These are phyloP conservation scores for Acrocalymma vagum DNA, from an alignment of 2,329 filamentous ascomycete species.

Conservation along the genomic window DNA sequence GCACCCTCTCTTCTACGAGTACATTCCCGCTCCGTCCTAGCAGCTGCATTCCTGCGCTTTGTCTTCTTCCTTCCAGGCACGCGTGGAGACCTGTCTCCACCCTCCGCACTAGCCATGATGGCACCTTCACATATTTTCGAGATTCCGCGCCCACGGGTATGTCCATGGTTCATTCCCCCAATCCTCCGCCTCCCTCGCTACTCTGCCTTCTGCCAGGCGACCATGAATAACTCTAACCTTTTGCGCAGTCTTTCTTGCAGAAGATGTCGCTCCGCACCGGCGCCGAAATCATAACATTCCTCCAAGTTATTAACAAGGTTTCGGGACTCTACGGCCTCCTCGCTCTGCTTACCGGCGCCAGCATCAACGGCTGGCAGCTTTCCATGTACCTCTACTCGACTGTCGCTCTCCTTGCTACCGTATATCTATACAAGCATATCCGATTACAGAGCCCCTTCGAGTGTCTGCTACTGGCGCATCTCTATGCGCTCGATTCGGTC, in stretches of 20 bases:
- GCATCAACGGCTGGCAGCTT: conserved; percentile 82
- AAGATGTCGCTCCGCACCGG: conserved; percentile 87
- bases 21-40: conserved; percentile 18
- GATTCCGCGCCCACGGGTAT: conserved; percentile 49
- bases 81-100: conserved; percentile 6
- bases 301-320: conserved; percentile 89
- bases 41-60: conserved; percentile 24
- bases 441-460: conserved; percentile 80
- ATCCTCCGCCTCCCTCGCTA: conserved; percentile 8
- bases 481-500: conserved; percentile 83
- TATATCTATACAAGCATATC: conserved; percentile 80
- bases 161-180: conserved; percentile 16
- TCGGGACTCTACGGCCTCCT: conserved; percentile 91
- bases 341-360: conserved; percentile 85
- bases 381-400: conserved; percentile 93
- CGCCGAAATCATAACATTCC: conserved; percentile 82
- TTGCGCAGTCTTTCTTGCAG: conserved; percentile 78
- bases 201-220: conserved; percentile 1
- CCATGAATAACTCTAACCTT: conserved; percentile 19
- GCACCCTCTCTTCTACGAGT: conserved; percentile 3
- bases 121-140: conserved; percentile 43
- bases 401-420: conserved; percentile 71
- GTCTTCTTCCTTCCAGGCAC: conserved; percentile 3
- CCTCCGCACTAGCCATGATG: conserved; percentile 32
- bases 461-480: conserved; percentile 81